phyloP scores from a whole-genome alignment of 2,329 filamentous ascomycete species.

The Beauveria medogensis region DNA sequence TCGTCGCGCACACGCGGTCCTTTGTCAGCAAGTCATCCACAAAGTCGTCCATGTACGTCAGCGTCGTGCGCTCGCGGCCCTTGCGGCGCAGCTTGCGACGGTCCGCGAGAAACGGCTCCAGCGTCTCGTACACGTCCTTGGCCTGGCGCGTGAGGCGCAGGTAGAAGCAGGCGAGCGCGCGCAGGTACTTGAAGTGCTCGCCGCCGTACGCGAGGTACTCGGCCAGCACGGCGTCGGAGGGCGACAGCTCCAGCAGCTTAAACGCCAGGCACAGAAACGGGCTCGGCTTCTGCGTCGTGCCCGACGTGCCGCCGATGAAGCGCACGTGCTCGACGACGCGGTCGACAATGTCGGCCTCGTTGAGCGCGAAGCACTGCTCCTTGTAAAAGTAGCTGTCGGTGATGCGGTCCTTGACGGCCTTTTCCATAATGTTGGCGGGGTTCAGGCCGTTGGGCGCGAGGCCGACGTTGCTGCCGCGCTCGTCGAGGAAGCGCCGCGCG shows the following conservation, averaged over 20 bases:
- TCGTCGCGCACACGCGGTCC: constrained; percentile 84
- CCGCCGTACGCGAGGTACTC: constrained; percentile 75
- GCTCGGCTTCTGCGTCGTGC: constrained; percentile 74
- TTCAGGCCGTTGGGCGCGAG: constrained; percentile 83
- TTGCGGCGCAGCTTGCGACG: constrained; percentile 73
- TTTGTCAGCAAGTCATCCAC: constrained; percentile 86
- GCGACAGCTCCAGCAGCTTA: constrained; percentile 84
- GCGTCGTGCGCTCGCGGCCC: constrained; percentile 61
- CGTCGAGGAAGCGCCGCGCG: constrained; percentile 75
- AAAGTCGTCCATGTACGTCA: constrained; percentile 87
- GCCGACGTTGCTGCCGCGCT: constrained; percentile 69
- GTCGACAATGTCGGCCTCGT: constrained; percentile 75
- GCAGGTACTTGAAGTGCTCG: constrained; percentile 75
- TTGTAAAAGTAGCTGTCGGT: constrained; percentile 97
- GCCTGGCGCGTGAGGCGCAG: constrained; percentile 79
- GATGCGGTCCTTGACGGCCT: constrained; percentile 90
- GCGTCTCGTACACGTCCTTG: constrained; percentile 66
- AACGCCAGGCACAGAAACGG: constrained; percentile 92
- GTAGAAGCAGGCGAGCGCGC: constrained; percentile 86
- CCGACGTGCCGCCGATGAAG: constrained; percentile 83
- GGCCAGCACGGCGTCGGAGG: constrained; percentile 66
- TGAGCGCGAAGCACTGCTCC: constrained; percentile 95
- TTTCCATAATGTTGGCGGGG: constrained; percentile 92
- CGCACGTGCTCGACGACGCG: constrained; percentile 75
- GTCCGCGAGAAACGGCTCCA: constrained; percentile 81